Conservation (phyloP, 78 protist species). For the Speleostelium caveatum region DNA sequence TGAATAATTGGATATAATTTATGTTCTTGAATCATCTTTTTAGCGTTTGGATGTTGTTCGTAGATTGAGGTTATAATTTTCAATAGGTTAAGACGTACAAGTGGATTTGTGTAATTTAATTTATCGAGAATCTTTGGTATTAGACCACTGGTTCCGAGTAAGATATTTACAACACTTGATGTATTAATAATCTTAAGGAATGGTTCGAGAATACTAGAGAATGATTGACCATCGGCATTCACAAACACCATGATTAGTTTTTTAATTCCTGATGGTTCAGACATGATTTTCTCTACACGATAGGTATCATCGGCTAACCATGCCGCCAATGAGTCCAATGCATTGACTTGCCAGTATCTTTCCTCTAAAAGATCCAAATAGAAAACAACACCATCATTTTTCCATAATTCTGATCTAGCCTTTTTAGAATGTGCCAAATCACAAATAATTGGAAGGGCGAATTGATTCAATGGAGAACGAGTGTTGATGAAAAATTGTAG, state of each 20-base stretch:
- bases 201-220: conserved; percentile 73
- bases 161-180: conserved; percentile 15
- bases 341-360: conserved; percentile 85
- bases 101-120: conserved; percentile 42
- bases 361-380: conserved; percentile 80
- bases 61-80: conserved; percentile 57
- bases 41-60: conserved; percentile 71
- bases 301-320: conserved; percentile 85
- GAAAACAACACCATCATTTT: conserved; percentile 83
- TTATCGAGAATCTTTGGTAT: conserved; percentile 45
- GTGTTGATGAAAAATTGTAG: conserved; percentile 64
- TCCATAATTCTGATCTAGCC: conserved; percentile 82
- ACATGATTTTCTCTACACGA: conserved; percentile 62
- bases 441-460: conserved; percentile 91
- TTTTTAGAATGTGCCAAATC: conserved; percentile 89
- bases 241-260: conserved; percentile 23
- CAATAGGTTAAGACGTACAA: conserved; percentile 48
- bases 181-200: conserved; percentile 52
- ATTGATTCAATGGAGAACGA: conserved; percentile 86
- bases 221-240: conserved; percentile 51
- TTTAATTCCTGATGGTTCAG: conserved; percentile 5
- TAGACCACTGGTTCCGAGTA: conserved; percentile 53
- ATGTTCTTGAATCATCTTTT: conserved; percentile 71
- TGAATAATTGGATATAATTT: conserved; percentile 66
- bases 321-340: conserved; percentile 87